Percentiles rank a stretch among this genome's conserved stretches.
phyloP scores from a whole-genome alignment of 345 rosid genomes.

The Salix caprea region DNA sequence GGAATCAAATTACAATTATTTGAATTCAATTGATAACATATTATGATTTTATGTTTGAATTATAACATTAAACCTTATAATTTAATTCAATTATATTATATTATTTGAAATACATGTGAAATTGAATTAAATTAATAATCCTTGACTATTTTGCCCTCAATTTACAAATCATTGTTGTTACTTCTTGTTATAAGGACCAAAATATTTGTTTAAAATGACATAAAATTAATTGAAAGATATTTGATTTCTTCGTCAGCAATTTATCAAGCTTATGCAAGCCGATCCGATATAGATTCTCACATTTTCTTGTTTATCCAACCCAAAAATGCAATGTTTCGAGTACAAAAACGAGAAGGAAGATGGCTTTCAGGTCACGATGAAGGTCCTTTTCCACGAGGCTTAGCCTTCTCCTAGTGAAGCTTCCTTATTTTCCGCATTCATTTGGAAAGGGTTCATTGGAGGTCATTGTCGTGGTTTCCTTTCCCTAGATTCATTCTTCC shows the following conservation, averaged over 20 bases:
- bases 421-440: not conserved
- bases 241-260: not conserved
- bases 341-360: not conserved
- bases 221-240: too few relatives aligned
- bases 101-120: too few relatives aligned
- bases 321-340: not conserved
- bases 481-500: not conserved
- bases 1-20: too few relatives aligned
- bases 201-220: too few relatives aligned
- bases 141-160: too few relatives aligned
- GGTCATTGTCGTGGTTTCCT: not conserved
- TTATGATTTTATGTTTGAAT: too few relatives aligned
- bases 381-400: not conserved
- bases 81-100: too few relatives aligned
- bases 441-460: not conserved
- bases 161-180: too few relatives aligned
- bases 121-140: too few relatives aligned
- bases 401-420: not conserved
- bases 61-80: too few relatives aligned
- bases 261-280: not conserved
- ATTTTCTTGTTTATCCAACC: not conserved
- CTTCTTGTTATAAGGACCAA: too few relatives aligned
- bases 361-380: conserved; percentile 6
- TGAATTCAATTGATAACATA: too few relatives aligned
- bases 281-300: conserved; percentile 13